These are phyloP conservation scores for Aphanomyces cochlioides DNA, from an alignment of 352 stramenopile genomes.

Conservation along the genomic window DNA sequence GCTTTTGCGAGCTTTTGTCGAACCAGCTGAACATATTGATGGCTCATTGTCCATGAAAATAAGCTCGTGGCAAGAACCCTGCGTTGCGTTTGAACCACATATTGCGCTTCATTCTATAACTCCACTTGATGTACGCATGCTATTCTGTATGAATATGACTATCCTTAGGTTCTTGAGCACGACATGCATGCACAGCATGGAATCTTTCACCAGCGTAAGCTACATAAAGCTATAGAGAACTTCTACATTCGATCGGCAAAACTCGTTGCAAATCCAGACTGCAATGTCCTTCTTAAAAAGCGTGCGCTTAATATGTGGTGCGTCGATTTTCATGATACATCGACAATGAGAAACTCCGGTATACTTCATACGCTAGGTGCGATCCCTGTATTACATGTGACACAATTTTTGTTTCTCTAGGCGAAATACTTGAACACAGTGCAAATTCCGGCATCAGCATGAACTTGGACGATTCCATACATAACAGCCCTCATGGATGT, in stretches of 20 bases:
- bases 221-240: slow-evolving; percentile 45
- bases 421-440: slow-evolving; percentile 7
- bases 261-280: slow-evolving; percentile 41
- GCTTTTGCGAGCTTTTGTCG: slow-evolving; percentile 40
- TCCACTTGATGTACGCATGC: no score
- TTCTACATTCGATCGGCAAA: slow-evolving; percentile 48
- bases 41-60: neutral
- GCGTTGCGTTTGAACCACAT: slow-evolving; percentile 8
- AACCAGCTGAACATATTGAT: slow-evolving; percentile 2
- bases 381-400: no score
- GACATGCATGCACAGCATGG: slow-evolving; percentile 26
- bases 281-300: slow-evolving; percentile 42
- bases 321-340: slow-evolving; percentile 16
- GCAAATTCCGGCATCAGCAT: neutral
- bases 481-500: slow-evolving; percentile 4
- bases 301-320: slow-evolving; percentile 46
- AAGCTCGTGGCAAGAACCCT: slow-evolving; percentile 26
- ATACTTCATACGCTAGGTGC: slow-evolving; percentile 20
- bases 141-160: no score
- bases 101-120: neutral
- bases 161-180: slow-evolving; percentile 10
- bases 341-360: neutral
- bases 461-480: slow-evolving; percentile 9
- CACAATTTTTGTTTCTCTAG: neutral
- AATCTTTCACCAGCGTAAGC: neutral